These are phyloP conservation scores for Platanthera zijinensis DNA, from an alignment of 106 monocot genomes.

Conservation along the genomic window DNA sequence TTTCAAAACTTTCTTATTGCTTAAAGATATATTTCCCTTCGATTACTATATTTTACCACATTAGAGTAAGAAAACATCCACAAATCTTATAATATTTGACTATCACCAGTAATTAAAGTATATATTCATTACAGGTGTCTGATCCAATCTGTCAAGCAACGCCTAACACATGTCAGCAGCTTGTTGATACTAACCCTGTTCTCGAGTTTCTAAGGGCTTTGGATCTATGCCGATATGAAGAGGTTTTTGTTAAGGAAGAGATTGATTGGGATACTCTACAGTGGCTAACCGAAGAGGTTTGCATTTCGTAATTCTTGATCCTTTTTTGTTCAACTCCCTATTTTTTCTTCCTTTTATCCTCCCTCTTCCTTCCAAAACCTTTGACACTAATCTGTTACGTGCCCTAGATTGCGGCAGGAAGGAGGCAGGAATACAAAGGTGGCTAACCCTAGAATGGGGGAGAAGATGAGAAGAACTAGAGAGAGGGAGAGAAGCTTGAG, in stretches of 20 bases:
- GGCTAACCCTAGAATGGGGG: too few species aligned
- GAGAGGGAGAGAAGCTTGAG: too few species aligned
- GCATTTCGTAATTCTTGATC: conserved; percentile 9
- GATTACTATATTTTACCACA: neutral
- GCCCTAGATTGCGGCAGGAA: too few species aligned
- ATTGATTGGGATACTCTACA: conserved; percentile 84
- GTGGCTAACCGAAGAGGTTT: conserved; percentile 92
- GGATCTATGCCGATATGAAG: conserved; percentile 76
- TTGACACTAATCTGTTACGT: too few species aligned
- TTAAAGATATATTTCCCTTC: neutral
- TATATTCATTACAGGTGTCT: conserved; percentile 31
- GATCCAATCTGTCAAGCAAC: conserved; percentile 16
- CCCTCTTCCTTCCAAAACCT: too few species aligned
- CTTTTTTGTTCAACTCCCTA: neutral
- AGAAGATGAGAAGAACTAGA: too few species aligned
- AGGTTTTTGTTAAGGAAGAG: conserved; percentile 70
- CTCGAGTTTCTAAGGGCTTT: conserved; percentile 52
- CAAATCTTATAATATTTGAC: neutral
- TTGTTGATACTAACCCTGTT: conserved; percentile 37
- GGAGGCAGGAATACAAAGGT: too few species aligned
- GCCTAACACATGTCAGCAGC: conserved; percentile 15
- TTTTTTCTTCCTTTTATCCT: neutral
- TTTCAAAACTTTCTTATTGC: neutral
- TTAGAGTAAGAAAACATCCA: neutral
- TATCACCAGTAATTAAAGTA: neutral